Conservation (phyloP, 768 basidiomycete genomes). For the Rhizopogon roseolus region DNA sequence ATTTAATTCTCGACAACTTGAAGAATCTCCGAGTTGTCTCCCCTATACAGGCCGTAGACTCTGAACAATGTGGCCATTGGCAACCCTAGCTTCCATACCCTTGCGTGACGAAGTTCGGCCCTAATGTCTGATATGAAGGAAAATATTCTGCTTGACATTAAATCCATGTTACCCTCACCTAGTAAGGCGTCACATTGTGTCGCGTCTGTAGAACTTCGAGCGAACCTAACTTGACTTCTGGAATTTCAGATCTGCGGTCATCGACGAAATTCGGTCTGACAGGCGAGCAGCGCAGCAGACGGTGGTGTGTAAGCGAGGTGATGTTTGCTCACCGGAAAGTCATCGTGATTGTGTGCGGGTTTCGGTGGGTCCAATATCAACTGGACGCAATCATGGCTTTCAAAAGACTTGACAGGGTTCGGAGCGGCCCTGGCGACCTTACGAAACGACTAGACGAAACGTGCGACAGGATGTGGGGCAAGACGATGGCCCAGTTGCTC, state of each 20-base stretch:
- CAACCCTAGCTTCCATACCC: too few species aligned
- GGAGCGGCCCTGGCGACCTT: slow-evolving; percentile 3
- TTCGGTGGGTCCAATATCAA: slow-evolving; percentile 8
- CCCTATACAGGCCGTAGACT: too few species aligned
- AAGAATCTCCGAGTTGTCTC: too few species aligned
- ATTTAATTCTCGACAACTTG: too few species aligned
- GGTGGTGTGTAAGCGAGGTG: slow-evolving; percentile 1
- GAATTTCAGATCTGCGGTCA: slow-evolving; percentile 7
- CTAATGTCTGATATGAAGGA: too few species aligned
- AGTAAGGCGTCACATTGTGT: too few species aligned
- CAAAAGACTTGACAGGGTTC: neutral
- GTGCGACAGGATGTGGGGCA: slow-evolving; percentile 3
- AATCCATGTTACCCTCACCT: too few species aligned
- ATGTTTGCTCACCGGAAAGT: neutral
- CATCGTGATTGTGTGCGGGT: neutral
- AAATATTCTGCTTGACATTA: too few species aligned
- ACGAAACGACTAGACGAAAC: slow-evolving; percentile 17
- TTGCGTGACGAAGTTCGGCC: too few species aligned
- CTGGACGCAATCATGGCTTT: neutral
- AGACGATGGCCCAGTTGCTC: neutral
- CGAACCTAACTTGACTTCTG: neutral
- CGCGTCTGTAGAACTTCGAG: neutral
- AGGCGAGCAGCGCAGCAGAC: neutral
- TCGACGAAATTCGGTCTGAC: neutral
- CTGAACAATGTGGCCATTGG: too few species aligned